These are phyloP conservation scores for Ustilago cynodontis DNA, from an alignment of 1,284 basidiomycete species.

Conservation along the genomic window DNA sequence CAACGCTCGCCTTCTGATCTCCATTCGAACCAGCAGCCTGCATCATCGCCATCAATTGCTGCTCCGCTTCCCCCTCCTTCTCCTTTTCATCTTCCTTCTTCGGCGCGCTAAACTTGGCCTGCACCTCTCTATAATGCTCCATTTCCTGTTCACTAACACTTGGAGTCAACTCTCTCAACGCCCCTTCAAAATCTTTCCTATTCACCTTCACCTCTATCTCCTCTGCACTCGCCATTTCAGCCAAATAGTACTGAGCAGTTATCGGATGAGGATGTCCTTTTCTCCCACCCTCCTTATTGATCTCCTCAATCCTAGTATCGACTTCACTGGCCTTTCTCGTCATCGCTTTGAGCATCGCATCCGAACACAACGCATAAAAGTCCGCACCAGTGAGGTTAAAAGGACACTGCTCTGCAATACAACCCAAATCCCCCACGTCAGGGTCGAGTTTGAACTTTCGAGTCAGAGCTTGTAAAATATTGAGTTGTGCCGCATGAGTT, in stretches of 20 bases:
- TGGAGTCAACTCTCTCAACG: slow-evolving; percentile 82
- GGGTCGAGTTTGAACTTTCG: slow-evolving; percentile 89
- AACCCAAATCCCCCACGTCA: slow-evolving; percentile 75
- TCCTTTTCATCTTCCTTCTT: slow-evolving; percentile 25
- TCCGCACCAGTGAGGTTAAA: slow-evolving; percentile 87
- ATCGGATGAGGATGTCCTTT: slow-evolving; percentile 77
- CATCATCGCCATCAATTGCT: slow-evolving; percentile 17
- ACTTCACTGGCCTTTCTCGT: slow-evolving; percentile 85
- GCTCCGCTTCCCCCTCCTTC: slow-evolving; percentile 14
- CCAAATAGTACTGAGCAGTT: slow-evolving; percentile 91
- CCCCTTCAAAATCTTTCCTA: slow-evolving; percentile 80
- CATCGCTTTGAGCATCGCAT: slow-evolving; percentile 96
- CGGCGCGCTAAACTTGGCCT: slow-evolving; percentile 76
- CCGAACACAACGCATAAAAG: slow-evolving; percentile 96
- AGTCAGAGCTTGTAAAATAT: slow-evolving; percentile 90
- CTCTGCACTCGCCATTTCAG: slow-evolving; percentile 80
- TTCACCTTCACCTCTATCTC: slow-evolving; percentile 84
- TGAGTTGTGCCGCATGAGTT: slow-evolving; percentile 85
- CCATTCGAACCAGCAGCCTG: slow-evolving; percentile 12
- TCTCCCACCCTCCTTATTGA: slow-evolving; percentile 62
- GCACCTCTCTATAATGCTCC: slow-evolving; percentile 84
- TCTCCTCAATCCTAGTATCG: slow-evolving; percentile 69
- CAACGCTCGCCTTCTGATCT: neutral
- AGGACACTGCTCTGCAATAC: slow-evolving; percentile 82
- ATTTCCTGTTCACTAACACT: slow-evolving; percentile 91